phyloP scores from a whole-genome alignment of 768 basidiomycete genomes.

The Termitomyces sp. region DNA sequence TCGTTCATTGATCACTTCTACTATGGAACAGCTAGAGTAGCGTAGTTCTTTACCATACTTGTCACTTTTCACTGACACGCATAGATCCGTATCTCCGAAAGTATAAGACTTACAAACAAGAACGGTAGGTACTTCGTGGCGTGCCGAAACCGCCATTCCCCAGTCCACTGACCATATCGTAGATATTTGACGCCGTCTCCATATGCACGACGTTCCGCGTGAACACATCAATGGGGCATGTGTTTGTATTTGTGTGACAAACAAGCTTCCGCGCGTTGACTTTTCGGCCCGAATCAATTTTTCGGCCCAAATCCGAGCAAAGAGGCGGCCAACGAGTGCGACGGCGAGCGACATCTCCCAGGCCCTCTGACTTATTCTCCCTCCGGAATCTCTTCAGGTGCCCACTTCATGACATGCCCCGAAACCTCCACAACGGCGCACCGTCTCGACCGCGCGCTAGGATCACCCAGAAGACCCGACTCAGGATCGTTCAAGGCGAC shows the following conservation, averaged over 20 bases:
- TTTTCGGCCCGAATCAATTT: conserved; percentile 54
- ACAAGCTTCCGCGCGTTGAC: conserved; percentile 33
- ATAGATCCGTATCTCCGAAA: not conserved
- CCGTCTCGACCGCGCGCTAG: conserved; percentile 82
- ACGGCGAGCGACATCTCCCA: conserved; percentile 16
- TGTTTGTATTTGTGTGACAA: conserved; percentile 30
- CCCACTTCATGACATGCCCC: conserved; percentile 82
- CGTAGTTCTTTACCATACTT: not conserved
- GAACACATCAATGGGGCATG: conserved; percentile 6
- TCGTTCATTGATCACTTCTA: not conserved
- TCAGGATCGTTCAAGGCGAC: conserved; percentile 76
- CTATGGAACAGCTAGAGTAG: not conserved
- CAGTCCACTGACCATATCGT: not conserved
- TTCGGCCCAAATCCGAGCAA: conserved; percentile 62
- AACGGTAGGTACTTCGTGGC: not conserved
- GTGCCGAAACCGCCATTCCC: not conserved
- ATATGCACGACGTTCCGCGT: not conserved
- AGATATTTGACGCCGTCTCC: not conserved
- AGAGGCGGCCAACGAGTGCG: conserved; percentile 47
- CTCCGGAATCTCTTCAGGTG: conserved; percentile 25
- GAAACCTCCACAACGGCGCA: conserved; percentile 69
- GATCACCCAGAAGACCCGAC: conserved; percentile 89
- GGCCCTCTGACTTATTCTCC: conserved; percentile 32
- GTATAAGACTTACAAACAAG: not conserved
- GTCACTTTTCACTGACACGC: not conserved